phyloP scores from a whole-genome alignment of 2,329 filamentous ascomycete genomes.

The Fusarium sp. region DNA sequence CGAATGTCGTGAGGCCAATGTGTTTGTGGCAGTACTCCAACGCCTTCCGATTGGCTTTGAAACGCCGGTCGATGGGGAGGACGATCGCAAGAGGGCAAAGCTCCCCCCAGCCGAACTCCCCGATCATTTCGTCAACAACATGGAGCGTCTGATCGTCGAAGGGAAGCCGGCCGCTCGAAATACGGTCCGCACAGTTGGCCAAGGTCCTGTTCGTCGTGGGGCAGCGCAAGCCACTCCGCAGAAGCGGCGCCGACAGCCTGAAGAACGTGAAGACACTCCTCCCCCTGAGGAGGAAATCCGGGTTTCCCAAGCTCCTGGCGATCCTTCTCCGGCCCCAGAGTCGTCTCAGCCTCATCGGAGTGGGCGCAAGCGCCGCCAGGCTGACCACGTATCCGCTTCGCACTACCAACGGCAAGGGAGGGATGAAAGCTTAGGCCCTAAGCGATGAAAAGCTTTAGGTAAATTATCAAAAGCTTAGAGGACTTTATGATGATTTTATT shows the following conservation, averaged over 20 bases:
- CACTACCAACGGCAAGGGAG: background rate
- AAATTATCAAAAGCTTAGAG: background rate
- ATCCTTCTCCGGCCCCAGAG: no score
- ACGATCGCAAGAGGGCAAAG: background rate
- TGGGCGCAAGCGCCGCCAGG: no score
- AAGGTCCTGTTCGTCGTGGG: background rate
- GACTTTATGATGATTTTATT: background rate
- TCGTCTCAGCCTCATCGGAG: no score
- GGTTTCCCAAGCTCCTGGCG: background rate
- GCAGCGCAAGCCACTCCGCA: background rate
- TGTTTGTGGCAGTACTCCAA: background rate
- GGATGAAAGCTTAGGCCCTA: background rate
- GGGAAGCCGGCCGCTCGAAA: background rate
- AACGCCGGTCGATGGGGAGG: background rate
- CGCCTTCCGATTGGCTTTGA: background rate
- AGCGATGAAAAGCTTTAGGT: background rate
- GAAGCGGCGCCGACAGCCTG: background rate
- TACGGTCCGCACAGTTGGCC: background rate
- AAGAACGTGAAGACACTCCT: no score
- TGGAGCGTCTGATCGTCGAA: background rate
- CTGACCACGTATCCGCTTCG: background rate
- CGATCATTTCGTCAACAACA: background rate
- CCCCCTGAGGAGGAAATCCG: no score
- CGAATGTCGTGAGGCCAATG: background rate
- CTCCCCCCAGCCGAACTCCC: background rate